Conservation (phyloP, 768 basidiomycete genomes). For the Butyriboletus loyo region DNA sequence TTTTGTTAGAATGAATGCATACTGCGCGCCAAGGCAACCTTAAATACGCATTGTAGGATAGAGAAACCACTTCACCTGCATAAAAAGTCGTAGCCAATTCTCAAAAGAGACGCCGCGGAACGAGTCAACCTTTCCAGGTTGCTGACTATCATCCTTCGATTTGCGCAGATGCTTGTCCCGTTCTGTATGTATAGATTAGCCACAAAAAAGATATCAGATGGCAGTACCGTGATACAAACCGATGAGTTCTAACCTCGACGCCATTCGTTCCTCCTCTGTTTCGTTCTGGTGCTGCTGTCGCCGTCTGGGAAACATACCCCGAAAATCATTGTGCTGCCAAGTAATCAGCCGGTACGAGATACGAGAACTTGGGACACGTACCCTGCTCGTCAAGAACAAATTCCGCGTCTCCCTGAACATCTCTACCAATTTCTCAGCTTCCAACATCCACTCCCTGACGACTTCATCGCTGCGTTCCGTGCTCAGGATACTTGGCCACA, state of each 20-base stretch:
- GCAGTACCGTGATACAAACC: slow-evolving; percentile 23
- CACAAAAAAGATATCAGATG: neutral
- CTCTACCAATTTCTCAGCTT: slow-evolving; percentile 84
- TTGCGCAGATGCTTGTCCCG: slow-evolving; percentile 44
- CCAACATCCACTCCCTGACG: slow-evolving; percentile 71
- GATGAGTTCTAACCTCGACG: too few species aligned
- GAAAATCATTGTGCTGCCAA: slow-evolving; percentile 16
- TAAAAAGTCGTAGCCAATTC: slow-evolving; percentile 79
- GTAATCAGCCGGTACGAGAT: slow-evolving; percentile 1
- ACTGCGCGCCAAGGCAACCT: slow-evolving; percentile 41
- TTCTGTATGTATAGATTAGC: slow-evolving; percentile 6
- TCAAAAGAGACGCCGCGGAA: slow-evolving; percentile 83
- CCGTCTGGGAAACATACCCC: too few species aligned
- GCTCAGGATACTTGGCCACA: slow-evolving; percentile 56
- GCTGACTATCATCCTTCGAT: slow-evolving; percentile 39
- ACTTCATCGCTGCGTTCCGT: slow-evolving; percentile 45
- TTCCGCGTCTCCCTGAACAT: slow-evolving; percentile 84
- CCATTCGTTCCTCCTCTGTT: too few species aligned
- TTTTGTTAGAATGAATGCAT: slow-evolving; percentile 66
- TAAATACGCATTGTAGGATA: slow-evolving; percentile 1
- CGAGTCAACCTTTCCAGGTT: slow-evolving; percentile 47
- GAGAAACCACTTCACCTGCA: slow-evolving; percentile 55
- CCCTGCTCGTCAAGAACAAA: slow-evolving; percentile 76
- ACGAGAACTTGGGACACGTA: slow-evolving; percentile 38
- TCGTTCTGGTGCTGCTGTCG: too few species aligned